Evolutionary conservation across 257 asterid genomes (phyloP), one percentile per base, ranked within the genome.

Genomic region (Rubia yunnanensis): DNA sequence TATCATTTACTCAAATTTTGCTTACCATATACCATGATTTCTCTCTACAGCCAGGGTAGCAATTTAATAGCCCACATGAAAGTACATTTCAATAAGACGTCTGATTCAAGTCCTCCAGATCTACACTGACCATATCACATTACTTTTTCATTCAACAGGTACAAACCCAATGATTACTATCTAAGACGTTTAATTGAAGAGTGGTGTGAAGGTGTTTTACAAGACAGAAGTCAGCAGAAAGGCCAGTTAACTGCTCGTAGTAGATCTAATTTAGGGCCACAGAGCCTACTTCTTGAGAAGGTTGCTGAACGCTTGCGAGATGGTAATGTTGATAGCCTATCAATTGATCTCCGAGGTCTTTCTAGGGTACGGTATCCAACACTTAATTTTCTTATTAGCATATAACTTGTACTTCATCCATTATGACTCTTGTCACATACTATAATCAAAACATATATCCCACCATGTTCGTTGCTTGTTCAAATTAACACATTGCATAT

Each of bases 171-270:
- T 66, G 98, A 92, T 76, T 76, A 85, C 86, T 87, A 81, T 78
- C 91, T 92, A 66, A 89, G 87, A 83, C 96, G 82, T 75, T 86
- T 92, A 38, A 83, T 92, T 59, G 97, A 90, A 81, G 97, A 92
- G 79, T 92, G 98, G 97, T 89, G 96, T 73, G 97, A 92, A 81
- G 97, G 95, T 31, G 88, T 89, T 70, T 81, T 89, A 52, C 95
- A 85, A 61, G 81, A 77, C 67, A 81, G 74, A 62, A 70, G 56
- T 48, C 67, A 18, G 69, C 70, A 79, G 23, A 69, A 68, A 67
- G 74, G 63, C 38, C 73, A 50, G 58, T 74, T 73, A 35, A 64
- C 74, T 76, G 69, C 83, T 46, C 66, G 56, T 4, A 55, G 30
- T 53, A 66, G 65, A 55, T 66, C 79, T 35, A 64, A 76, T 67